phyloP scores from a whole-genome alignment of 2,329 filamentous ascomycete genomes.

The Aspergillus sergii region DNA sequence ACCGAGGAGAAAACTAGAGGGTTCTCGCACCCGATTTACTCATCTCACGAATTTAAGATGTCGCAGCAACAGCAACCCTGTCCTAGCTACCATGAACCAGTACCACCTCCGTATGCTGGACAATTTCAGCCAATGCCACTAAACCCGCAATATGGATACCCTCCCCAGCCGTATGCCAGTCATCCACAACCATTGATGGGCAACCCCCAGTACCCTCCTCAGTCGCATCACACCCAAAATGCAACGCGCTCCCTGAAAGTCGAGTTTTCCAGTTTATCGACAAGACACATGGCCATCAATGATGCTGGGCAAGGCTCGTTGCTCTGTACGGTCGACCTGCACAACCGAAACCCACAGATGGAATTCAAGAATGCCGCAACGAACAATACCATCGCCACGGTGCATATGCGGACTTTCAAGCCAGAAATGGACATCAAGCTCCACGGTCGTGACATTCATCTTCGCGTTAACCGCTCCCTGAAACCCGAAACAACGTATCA shows the following conservation, averaged over 20 bases:
- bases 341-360: constrained; percentile 16
- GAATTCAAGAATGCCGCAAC: constrained; percentile 8
- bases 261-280: constrained; percentile 12
- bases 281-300: constrained; percentile 11
- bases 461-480: neutral
- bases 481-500: constrained; percentile 2
- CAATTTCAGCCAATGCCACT: neutral
- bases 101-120: neutral
- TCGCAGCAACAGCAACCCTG: neutral
- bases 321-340: constrained; percentile 13
- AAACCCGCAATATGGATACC: neutral
- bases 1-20: neutral
- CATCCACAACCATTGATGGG: neutral
- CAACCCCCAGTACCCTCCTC: neutral
- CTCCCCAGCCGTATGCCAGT: neutral
- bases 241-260: constrained; percentile 8
- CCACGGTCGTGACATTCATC: neutral
- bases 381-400: neutral
- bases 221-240: neutral
- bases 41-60: too few species aligned
- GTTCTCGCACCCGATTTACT: neutral
- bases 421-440: constrained; percentile 1
- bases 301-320: constrained; percentile 8
- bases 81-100: neutral
- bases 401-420: neutral